Conservation (phyloP, 2,329 filamentous ascomycete species). For the Trichoderma lentiforme region DNA sequence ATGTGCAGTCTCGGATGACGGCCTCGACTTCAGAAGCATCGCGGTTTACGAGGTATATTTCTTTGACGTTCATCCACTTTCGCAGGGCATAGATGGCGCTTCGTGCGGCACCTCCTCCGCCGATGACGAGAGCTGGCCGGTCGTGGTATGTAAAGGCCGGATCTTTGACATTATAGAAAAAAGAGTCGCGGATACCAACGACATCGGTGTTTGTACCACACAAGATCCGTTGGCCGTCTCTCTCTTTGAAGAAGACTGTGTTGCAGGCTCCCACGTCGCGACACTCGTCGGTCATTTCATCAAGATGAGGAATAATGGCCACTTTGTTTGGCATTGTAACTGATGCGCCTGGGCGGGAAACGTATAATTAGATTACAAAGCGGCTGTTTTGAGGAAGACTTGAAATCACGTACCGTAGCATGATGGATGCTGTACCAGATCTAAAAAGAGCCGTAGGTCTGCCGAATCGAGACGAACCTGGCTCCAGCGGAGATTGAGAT, state of each 20-base stretch:
- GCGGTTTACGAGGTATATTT: conserved; percentile 11
- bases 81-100: conserved; percentile 12
- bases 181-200: conserved; percentile 8
- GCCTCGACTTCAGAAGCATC: conserved; percentile 2
- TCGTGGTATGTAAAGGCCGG: not conserved
- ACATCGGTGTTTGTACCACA: conserved; percentile 14
- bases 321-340: conserved; percentile 15
- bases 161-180: conserved; percentile 9
- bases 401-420: not conserved
- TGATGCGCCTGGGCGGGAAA: not conserved
- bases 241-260: conserved; percentile 10
- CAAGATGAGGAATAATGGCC: conserved; percentile 6
- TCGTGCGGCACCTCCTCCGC: conserved; percentile 9
- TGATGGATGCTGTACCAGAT: conserved; percentile 6
- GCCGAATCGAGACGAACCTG: conserved; percentile 10
- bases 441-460: not conserved
- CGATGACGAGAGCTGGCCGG: conserved; percentile 9
- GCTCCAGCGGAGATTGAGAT: conserved; percentile 4
- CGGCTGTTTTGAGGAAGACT: not conserved
- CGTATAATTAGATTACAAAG: not conserved
- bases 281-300: conserved; percentile 13
- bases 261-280: conserved; percentile 14
- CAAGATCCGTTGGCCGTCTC: not conserved
- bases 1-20: conserved; percentile 4
- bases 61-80: conserved; percentile 12